Percentiles rank a stretch among this genome's conserved stretches.
Conservation (phyloP, 1,284 basidiomycete genomes). For the Ceratobasidium sp. region DNA sequence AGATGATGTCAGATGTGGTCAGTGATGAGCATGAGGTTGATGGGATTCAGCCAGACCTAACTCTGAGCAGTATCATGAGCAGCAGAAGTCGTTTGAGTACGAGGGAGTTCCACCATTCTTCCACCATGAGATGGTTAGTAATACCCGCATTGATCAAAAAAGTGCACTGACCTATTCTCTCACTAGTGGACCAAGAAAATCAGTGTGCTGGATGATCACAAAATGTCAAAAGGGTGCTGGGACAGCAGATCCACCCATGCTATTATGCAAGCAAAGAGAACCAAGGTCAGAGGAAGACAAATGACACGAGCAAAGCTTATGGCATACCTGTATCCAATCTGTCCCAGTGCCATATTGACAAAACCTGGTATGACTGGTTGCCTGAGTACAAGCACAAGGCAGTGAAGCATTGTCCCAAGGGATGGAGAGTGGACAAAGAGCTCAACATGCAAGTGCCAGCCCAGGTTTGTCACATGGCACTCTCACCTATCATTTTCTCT, state of each 20-base stretch:
- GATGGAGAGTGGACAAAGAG: conserved; percentile 5
- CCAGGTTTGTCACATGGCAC: neutral
- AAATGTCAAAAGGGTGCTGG: neutral
- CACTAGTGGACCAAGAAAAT: neutral
- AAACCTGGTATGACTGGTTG: neutral
- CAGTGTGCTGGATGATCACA: neutral
- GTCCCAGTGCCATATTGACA: neutral
- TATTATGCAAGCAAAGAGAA: neutral
- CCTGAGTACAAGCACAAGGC: neutral
- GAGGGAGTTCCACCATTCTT: neutral
- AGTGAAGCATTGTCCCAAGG: neutral
- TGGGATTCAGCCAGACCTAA: neutral
- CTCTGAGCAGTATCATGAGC: neutral
- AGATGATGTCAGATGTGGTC: neutral
- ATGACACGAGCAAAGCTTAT: neutral
- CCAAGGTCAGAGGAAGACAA: neutral
- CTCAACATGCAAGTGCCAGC: too few species aligned
- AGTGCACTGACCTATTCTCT: neutral
- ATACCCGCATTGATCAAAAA: too few species aligned
- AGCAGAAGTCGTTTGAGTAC: neutral
- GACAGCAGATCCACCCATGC: neutral
- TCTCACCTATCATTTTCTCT: neutral
- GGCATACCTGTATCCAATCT: neutral
- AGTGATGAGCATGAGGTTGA: neutral
- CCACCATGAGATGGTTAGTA: neutral